Evolutionary conservation across 1,139 yeast genomes (phyloP), one percentile per base, ranked within the genome.

Genomic region (Geotrichum candidum): DNA sequence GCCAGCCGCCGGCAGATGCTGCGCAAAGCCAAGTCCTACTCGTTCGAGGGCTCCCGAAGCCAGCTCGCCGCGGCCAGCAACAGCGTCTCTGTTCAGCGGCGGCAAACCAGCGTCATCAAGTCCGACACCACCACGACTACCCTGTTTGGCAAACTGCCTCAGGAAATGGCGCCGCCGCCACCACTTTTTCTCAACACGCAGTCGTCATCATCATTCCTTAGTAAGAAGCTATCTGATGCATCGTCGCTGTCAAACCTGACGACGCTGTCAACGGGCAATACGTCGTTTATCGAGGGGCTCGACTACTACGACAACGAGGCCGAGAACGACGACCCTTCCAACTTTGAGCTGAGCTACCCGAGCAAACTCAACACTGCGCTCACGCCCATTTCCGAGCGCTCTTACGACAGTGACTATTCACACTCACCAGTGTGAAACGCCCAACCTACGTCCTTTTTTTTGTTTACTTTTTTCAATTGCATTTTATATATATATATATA

Each of bases 11-110:
- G 18, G 18, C 46, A 22, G 54, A 60, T 55, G 29, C 56, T 60
- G 29, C 62, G 62, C 35, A 60, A 60, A 46, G 57, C 62, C 51
- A 62, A 60, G 35, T 59, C 64, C 2, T 60, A 57, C 33, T 58
- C 62, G 3, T 62, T 62, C 53, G 62, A 62, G 23, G 57, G 58
- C 31, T 33, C 51, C 29, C 22, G 27, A 38, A 25, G 33, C 38
- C 29, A 53, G 57, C 25, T 38, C 23, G 38, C 59, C 54, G 23
- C 57, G n/a, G 9, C 41, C 53, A 27, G 50, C 56, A 33, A 11
- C 15, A 33, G 15, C 38, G 3, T 33, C 9, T 4, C 38, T 11
- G 15, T 33, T 6, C 38, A 13, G 46, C 35, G 51, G 23, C 58
- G 62, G 3, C 61, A 57, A 50, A 57, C 61, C 22, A 60, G 62